Evolutionary conservation across 2,329 filamentous ascomycete genomes (phyloP), one percentile per base, ranked within the genome.

Genomic region (Fusarium nematophilum): DNA sequence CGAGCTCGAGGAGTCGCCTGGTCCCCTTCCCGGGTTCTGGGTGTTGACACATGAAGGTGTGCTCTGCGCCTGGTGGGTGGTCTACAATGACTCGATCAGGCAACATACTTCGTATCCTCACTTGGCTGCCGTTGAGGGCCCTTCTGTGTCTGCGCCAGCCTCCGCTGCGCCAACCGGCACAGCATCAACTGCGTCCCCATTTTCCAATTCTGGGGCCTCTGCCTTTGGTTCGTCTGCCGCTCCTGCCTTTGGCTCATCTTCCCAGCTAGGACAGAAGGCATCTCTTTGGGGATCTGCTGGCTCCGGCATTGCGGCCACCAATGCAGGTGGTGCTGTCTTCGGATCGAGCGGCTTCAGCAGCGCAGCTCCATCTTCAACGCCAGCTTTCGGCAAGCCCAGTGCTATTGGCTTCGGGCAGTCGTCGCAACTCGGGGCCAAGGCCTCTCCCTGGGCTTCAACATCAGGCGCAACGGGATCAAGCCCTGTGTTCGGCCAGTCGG

Each of bases 41-140:
- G 83, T 92, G 25, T 80, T 99, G 13, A 98, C 96, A 57, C 89
- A 97, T 64, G 92, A 97, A 69, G 95, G 95, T 62, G 78, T 96
- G 9, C 80, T 99, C 13, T 87, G 86, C 38, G 84, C 88, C 10
- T 99, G 94, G 93, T 97, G 94, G 92, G 78, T 98, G 36, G 85
- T 98, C 15, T 97, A 97, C 76, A 86, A 90, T 29, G 92, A 96
- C 34, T 93, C 94, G 2, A 88, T 99, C 58, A 86, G 89, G 55
- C 81, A 89, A 66, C 88, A 88, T 4, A 86, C 86, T 6, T 85
- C 86, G 1, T 98, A 93, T 73, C 84, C 89, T 33, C 91, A 90
- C 5, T 79, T 97, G 61, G 78, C 82, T 33, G 78, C 76, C 37
- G 79, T 78, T 26, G 78, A 80, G 53, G 74, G 75, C 3, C 68